phyloP scores from a whole-genome alignment of 768 basidiomycete genomes.

The Imleria badia region DNA sequence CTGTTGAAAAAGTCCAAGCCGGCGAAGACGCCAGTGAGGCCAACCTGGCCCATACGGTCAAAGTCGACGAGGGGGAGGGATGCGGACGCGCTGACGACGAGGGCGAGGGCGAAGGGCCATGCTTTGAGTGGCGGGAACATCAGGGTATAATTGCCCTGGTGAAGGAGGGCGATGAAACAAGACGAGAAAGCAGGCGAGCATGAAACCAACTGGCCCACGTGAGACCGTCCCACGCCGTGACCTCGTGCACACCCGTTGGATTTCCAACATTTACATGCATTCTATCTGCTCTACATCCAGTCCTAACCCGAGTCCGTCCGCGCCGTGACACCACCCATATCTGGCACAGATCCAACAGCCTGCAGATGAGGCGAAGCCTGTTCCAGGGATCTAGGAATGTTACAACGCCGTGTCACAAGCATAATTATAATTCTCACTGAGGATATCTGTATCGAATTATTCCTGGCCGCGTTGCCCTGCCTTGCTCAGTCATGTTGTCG shows the following conservation, averaged over 20 bases:
- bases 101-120: conserved; percentile 29
- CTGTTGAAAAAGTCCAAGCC: conserved; percentile 78
- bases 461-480: conserved; percentile 42
- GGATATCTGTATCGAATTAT: conserved; percentile 70
- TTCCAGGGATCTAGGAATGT: conserved; percentile 47
- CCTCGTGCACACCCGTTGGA: neutral
- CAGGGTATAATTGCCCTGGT: conserved; percentile 11
- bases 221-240: conserved; percentile 23
- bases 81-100: conserved; percentile 31
- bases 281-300: neutral
- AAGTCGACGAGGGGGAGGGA: conserved; percentile 64
- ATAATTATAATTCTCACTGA: conserved; percentile 52
- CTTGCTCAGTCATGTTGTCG: conserved; percentile 41
- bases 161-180: no score
- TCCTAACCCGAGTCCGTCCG: conserved; percentile 32
- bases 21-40: conserved; percentile 83
- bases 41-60: conserved; percentile 87
- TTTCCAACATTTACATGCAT: conserved; percentile 1
- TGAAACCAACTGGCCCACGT: conserved; percentile 23
- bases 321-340: conserved; percentile 35
- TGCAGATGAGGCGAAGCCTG: conserved; percentile 61
- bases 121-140: conserved; percentile 6
- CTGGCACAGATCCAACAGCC: conserved; percentile 50
- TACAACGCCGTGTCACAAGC: neutral
- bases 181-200: neutral